These are phyloP conservation scores for Colletotrichum kahawae DNA, from an alignment of 2,329 filamentous ascomycete genomes.

Conservation along the genomic window DNA sequence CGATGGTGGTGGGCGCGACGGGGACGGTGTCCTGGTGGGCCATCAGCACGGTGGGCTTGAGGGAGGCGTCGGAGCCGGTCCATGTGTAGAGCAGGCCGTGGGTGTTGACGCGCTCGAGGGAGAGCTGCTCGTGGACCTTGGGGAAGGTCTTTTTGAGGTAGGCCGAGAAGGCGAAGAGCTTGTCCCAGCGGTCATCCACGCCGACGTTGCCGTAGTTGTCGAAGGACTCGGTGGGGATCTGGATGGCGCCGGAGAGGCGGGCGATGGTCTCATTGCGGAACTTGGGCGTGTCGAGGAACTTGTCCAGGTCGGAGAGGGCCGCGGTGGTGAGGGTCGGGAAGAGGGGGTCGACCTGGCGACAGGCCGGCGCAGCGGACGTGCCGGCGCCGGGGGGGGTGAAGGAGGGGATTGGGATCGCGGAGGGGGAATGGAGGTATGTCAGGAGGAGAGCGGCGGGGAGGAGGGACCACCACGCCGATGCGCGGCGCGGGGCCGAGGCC, in stretches of 20 bases:
- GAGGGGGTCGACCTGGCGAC: slow-evolving; percentile 38
- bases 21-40: slow-evolving; percentile 71
- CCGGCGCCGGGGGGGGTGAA: neutral
- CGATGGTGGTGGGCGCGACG: slow-evolving; percentile 52
- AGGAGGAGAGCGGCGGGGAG: slow-evolving; percentile 16
- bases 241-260: slow-evolving; percentile 50
- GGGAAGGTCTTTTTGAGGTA: slow-evolving; percentile 58
- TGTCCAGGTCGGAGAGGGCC: slow-evolving; percentile 35
- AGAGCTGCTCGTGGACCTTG: slow-evolving; percentile 48
- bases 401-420: neutral
- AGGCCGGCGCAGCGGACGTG: slow-evolving; percentile 23
- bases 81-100: slow-evolving; percentile 65
- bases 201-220: slow-evolving; percentile 60
- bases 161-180: slow-evolving; percentile 58
- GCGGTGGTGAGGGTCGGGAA: slow-evolving; percentile 29
- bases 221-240: slow-evolving; percentile 59
- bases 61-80: slow-evolving; percentile 50
- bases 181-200: slow-evolving; percentile 62
- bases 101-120: slow-evolving; percentile 61
- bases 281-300: slow-evolving; percentile 31
- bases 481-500: neutral
- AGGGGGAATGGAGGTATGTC: slow-evolving; percentile 13
- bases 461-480: slow-evolving; percentile 16
- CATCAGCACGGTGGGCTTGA: slow-evolving; percentile 64
- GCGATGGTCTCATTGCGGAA: slow-evolving; percentile 37